phyloP scores from a whole-genome alignment of 192 early-diverging fungal genomes.

The Coemansia sp. region DNA sequence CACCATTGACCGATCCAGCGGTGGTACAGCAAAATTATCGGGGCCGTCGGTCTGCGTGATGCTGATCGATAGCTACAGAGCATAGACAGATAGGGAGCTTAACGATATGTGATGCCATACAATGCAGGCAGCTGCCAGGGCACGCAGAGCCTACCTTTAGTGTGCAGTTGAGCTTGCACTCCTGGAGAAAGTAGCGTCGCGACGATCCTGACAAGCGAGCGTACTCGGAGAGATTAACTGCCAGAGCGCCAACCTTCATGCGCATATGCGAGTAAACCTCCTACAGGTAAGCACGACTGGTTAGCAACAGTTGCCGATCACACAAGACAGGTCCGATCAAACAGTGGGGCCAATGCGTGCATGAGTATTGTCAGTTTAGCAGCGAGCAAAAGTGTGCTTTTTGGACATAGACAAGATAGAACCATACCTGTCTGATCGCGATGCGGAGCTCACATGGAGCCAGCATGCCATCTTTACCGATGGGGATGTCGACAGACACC shows the following conservation, averaged over 20 bases:
- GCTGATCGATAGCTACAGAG: conserved; percentile 46
- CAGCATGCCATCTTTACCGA: conserved; percentile 73
- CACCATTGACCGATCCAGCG: conserved; percentile 50
- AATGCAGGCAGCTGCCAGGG: background rate
- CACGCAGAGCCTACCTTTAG: conserved; percentile 59
- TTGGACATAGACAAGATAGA: no score
- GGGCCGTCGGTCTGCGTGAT: conserved; percentile 39
- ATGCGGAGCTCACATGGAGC: conserved; percentile 73
- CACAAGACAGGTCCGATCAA: conserved; percentile 1
- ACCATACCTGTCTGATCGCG: conserved; percentile 65
- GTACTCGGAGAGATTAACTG: conserved; percentile 80
- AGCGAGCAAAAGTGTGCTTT: no score
- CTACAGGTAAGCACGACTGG: conserved; percentile 23
- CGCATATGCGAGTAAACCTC: conserved; percentile 51
- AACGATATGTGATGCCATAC: background rate
- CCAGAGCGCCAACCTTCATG: conserved; percentile 60
- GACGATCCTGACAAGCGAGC: conserved; percentile 58
- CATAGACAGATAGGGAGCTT: background rate
- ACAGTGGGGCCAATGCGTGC: background rate
- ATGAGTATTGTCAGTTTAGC: background rate
- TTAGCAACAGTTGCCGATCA: conserved; percentile 1
- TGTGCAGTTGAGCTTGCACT: conserved; percentile 78
- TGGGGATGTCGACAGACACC: conserved; percentile 61
- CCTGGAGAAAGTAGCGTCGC: conserved; percentile 62
- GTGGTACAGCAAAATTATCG: conserved; percentile 28